Evolutionary conservation across 1,284 basidiomycete genomes (phyloP), one percentile per base, ranked within the genome.

Genomic region (Ustilago cynodontis): DNA sequence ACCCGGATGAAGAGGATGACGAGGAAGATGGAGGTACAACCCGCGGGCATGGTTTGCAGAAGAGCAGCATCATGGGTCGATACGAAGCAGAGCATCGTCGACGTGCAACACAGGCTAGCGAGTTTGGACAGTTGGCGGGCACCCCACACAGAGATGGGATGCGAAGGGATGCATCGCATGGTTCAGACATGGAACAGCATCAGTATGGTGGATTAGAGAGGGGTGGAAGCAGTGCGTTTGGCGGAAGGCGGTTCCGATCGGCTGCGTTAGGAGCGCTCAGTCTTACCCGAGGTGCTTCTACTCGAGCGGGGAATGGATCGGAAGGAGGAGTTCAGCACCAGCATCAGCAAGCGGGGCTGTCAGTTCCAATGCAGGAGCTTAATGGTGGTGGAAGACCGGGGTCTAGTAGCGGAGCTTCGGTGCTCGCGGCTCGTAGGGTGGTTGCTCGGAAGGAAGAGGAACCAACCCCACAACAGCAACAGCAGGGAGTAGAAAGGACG

Each of bases 51-150:
- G 68, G 35, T 3, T 59, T 52, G 16, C 31, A 29, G 28, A 64
- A 29, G 28, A 64, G 66, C 55, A 60, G 58, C 29, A 77, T 77
- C 64, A 77, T 77, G 75, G 71, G 54, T 13, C 59, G 75, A n/a
- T 77, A 77, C 55, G 75, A 73, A 28, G 71, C 59, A 3, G 53
- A 59, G 51, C 66, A 70, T 24, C 58, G 63, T 4, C 63, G 67
- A 55, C 52, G 59, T 5, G 73, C 56, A 26, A 65, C 56, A 31
- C 57, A 69, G 41, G 58, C 59, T 47, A 72, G 69, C 59, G 74
- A 77, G 31, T 71, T 71, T 51, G 74, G 74, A 31, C 59, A 54
- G 28, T 22, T 59, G 62, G n/a, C n/a, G n/a, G n/a, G n/a, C n/a
- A 58, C 63, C 41, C 63, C 54, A 7, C 41, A 43, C n/a, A 10